Conservation (phyloP, 345 rosid species). For the Linum usitatissimum region DNA sequence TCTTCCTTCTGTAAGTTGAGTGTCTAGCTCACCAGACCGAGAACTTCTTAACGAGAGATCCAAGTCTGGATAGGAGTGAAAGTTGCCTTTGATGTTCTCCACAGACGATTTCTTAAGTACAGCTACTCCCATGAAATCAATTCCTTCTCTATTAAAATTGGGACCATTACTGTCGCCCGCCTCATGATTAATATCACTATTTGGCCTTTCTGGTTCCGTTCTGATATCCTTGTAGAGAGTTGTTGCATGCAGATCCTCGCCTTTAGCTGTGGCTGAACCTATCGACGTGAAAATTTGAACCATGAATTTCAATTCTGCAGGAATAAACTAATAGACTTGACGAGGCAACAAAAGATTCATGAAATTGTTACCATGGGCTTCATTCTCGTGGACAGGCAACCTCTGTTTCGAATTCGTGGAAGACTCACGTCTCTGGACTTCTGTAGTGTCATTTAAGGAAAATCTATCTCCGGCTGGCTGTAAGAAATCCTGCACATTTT, state of each 20-base stretch:
- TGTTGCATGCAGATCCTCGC: constrained; percentile 13
- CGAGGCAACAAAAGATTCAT: constrained; percentile 3
- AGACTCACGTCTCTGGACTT: constrained; percentile 17
- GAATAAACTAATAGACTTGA: background rate
- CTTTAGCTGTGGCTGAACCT: constrained; percentile 20
- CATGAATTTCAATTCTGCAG: constrained; percentile 11
- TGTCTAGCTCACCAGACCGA: constrained; percentile 27
- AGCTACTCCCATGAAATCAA: constrained; percentile 68
- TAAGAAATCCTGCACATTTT: constrained; percentile 24
- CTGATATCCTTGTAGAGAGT: constrained; percentile 16
- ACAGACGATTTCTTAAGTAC: constrained; percentile 21
- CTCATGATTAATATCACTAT: constrained; percentile 15
- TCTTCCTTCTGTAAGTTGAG: constrained; percentile 36
- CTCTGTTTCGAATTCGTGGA: constrained; percentile 14
- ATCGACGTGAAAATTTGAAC: constrained; percentile 1
- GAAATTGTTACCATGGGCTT: constrained; percentile 26
- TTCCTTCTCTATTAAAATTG: constrained; percentile 39
- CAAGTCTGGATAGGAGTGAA: constrained; percentile 42
- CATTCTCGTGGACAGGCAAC: constrained; percentile 20
- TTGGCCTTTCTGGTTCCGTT: constrained; percentile 19
- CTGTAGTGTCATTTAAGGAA: constrained; percentile 12
- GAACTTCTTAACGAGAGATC: constrained; percentile 71
- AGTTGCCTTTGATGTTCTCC: constrained; percentile 21
- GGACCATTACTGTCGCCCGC: constrained; percentile 15
- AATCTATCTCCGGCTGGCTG: constrained; percentile 18